A percentile compares a stretch with the other conserved stretches of the same genome.
Evolutionary conservation across 208 protist genomes (phyloP).

Genomic region (Porcisia hertigi): DNA sequence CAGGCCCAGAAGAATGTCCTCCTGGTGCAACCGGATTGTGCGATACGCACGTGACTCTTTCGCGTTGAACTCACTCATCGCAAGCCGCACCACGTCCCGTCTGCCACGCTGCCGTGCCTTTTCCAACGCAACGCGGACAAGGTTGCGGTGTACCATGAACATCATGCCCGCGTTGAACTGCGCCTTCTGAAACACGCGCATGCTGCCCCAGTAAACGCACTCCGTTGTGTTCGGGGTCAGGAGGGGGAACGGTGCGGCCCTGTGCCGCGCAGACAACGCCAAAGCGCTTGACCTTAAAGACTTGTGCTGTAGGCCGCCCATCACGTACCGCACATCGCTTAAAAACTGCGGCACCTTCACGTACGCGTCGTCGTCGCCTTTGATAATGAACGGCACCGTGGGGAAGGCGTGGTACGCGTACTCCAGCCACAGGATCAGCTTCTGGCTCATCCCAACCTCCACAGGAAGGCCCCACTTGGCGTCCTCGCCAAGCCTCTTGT

Average conservation of each 20-base stretch:
- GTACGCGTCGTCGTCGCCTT: constrained; percentile 58
- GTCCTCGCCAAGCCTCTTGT: constrained; percentile 15
- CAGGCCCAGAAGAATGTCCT: constrained; percentile 6
- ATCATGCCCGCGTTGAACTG: constrained; percentile 17
- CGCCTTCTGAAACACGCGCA: not conserved
- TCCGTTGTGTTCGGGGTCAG: too few species aligned
- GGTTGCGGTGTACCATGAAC: constrained; percentile 18
- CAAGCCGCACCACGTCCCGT: constrained; percentile 8
- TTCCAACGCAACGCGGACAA: not conserved
- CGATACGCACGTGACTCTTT: too few species aligned
- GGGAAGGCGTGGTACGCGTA: constrained; percentile 40
- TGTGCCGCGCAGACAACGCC: not conserved
- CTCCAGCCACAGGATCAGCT: constrained; percentile 42
- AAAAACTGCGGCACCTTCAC: constrained; percentile 54
- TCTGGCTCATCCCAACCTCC: constrained; percentile 43
- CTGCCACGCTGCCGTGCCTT: not conserved
- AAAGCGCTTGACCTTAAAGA: not conserved
- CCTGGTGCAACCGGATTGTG: not conserved
- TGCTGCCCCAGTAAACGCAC: constrained; percentile 31
- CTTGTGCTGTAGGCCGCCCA: not conserved
- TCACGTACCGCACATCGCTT: constrained; percentile 30
- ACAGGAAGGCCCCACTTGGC: constrained; percentile 31
- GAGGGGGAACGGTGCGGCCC: too few species aligned
- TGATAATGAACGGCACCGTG: constrained; percentile 38
- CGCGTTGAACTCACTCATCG: not conserved